Base-by-base conservation (phyloP, 495 filamentous ascomycete genomes). In the Cryomyces antarcticus region DNA sequence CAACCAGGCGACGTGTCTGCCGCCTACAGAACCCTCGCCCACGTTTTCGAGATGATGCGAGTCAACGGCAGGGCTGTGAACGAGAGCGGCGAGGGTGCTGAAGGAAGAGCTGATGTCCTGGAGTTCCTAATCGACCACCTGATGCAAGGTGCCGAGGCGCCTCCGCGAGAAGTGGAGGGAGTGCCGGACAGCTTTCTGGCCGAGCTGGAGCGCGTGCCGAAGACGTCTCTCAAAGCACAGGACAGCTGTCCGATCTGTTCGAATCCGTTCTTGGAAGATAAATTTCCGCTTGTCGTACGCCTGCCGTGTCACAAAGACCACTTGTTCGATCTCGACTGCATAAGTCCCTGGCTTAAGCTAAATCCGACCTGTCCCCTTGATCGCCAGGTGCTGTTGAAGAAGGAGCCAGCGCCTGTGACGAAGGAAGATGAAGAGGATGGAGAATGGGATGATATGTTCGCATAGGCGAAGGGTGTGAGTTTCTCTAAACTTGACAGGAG, bases 291-390 rank as follows among this genome's bases (percentile, higher is more conserved):
- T 9, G 87, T 95, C 11, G 88, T 95, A 30, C 72, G 76, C 49
- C 65, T 97, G 43, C 83, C 85, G 24, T 97, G 89, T 54, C 76
- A 87, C 51, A 67, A 68, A 7, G 72, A 68, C 17, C 89, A 97
- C 57, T 55, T 75, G 28, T 95, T 93, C 61, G 89, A 97, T 58
- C 60, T 95, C 10, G 87, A 96, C 57, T 97, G 89, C 56, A 80
- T 97, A n/a, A 68, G 70, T 38, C 88, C 89, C 2, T 97, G 89
- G 89, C 56, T 97, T 55, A 70, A 78, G 53, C 68, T 89, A 46
- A 80, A 93, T 57, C 77, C 81, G 7, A 93, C 78, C 3, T 97
- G 88, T 64, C 88, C 88, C 24, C 62, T 94, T 49, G 88, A 93
- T 56, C 68, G 88, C 38, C 71, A 74, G 55, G 76, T 86, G 51